phyloP scores from a whole-genome alignment of 2,329 filamentous ascomycete genomes.

The Akanthomyces dipterigenus region DNA sequence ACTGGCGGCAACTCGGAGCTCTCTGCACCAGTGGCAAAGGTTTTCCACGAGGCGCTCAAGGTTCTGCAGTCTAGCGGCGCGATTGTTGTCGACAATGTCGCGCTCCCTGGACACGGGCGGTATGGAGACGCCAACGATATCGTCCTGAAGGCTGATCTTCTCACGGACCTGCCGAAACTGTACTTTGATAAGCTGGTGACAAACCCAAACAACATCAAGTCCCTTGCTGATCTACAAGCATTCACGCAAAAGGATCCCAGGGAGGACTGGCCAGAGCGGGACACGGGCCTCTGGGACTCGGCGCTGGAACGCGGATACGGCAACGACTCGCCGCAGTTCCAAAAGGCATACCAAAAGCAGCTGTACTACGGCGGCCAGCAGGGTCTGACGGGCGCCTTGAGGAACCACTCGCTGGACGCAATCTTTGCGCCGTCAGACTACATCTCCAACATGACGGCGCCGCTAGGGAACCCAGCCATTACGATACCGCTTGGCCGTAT shows the following conservation, averaged over 20 bases:
- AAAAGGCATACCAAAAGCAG: constrained; percentile 46
- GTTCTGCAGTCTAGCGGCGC: constrained; percentile 50
- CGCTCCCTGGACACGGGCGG: constrained; percentile 35
- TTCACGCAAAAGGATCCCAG: constrained; percentile 45
- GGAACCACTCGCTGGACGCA: constrained; percentile 48
- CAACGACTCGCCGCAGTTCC: constrained; percentile 50
- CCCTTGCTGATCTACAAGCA: constrained; percentile 39
- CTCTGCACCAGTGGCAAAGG: constrained; percentile 25
- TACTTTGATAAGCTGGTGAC: constrained; percentile 47
- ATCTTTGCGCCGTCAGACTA: constrained; percentile 45
- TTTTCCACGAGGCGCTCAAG: constrained; percentile 49
- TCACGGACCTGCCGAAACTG: constrained; percentile 38
- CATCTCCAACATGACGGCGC: constrained; percentile 41
- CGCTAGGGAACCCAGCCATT: constrained; percentile 53
- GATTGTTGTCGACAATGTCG: constrained; percentile 49
- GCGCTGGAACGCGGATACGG: constrained; percentile 45
- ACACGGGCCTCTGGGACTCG: constrained; percentile 49
- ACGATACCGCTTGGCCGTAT: constrained; percentile 57
- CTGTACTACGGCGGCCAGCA: constrained; percentile 48
- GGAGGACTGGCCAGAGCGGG: constrained; percentile 51
- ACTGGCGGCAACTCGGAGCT: constrained; percentile 11
- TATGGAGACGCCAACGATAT: constrained; percentile 30
- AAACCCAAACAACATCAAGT: constrained; percentile 48
- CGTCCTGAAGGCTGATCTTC: constrained; percentile 52
- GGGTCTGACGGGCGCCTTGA: constrained; percentile 51